Base-by-base conservation (phyloP, 2,329 filamentous ascomycete genomes). In the Dothistroma pini region DNA sequence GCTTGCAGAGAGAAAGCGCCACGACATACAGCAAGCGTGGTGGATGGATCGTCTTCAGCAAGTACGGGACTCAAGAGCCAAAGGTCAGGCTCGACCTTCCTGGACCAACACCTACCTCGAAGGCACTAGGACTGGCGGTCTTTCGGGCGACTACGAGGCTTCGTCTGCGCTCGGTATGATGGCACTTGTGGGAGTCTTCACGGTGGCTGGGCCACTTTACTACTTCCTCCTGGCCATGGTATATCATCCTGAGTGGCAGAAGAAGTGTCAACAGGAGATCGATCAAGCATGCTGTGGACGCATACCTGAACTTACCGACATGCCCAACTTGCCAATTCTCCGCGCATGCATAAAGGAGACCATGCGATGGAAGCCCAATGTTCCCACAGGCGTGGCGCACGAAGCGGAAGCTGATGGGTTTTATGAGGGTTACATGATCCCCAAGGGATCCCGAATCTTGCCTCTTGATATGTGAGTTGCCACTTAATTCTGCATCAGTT, bases 371-470 rank as follows among this genome's bases (percentile, higher is more conserved):
- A 74, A 77, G 57, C 76, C 76, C 47, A 31, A 81, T 4, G 81
- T 84, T 10, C 81, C 82, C 5, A 83, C 81, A 35, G 80, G 81
- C 3, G 82, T 85, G 6, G 80, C 81, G 0, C 82, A 84, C 63
- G 78, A 80, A 0, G 48, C 78, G 6, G 80, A 81, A 57, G 75
- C 78, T 57, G 81, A 69, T n/a, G 68, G 67, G 22, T 60, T 60
- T 12, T 68, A 68, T 51, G 57, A 63, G 47, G 63, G 63, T 25
- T 61, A 58, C 51, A 53, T 62, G 14, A 64, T 64, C 34, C 61
- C 61, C 0, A 79, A 78, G 32, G 82, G 82, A 5, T 78, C 81
- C 1, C 80, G 80, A 0, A 78, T 84, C 21, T 78, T 84, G 56
- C 79, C 83, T 1, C 69, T 83, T 21, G 80, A 83, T 72, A 84